phyloP scores from a whole-genome alignment of 257 asterid genomes.

The Salvia rosmarinus region DNA sequence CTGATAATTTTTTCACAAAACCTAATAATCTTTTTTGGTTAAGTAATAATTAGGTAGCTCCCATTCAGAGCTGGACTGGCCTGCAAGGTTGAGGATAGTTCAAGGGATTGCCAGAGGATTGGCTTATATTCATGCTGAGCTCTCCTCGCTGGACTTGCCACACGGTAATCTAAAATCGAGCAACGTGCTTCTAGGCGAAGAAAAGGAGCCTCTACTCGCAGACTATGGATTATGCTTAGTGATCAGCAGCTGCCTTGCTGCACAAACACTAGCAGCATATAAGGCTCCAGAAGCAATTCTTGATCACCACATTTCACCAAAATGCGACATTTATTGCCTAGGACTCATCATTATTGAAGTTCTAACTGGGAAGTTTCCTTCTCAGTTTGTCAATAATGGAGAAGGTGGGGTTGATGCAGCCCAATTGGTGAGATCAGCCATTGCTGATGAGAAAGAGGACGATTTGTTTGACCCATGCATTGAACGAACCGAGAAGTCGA shows the following conservation, averaged over 20 bases:
- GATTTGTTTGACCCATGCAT: slow-evolving; percentile 60
- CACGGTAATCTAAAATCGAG: slow-evolving; percentile 86
- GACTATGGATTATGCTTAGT: slow-evolving; percentile 65
- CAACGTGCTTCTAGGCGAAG: slow-evolving; percentile 60
- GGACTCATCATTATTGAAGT: slow-evolving; percentile 77
- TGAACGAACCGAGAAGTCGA: slow-evolving; percentile 26
- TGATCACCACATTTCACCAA: slow-evolving; percentile 55
- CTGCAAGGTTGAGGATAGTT: slow-evolving; percentile 49
- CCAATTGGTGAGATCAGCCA: slow-evolving; percentile 60
- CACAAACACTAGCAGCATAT: slow-evolving; percentile 57
- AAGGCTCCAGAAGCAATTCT: slow-evolving; percentile 66
- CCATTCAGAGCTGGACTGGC: slow-evolving; percentile 65
- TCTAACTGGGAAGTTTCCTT: slow-evolving; percentile 67
- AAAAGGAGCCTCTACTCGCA: slow-evolving; percentile 62
- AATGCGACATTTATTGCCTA: slow-evolving; percentile 66
- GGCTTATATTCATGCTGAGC: slow-evolving; percentile 58
- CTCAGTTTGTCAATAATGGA: slow-evolving; percentile 48
- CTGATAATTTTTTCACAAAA: too few species aligned
- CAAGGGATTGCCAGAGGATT: slow-evolving; percentile 57
- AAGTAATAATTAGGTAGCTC: too few species aligned
- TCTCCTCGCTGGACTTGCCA: slow-evolving; percentile 58
- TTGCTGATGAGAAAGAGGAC: slow-evolving; percentile 52
- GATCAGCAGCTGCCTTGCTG: slow-evolving; percentile 47
- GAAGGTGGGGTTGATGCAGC: slow-evolving; percentile 66
- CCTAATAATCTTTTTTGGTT: too few species aligned